Base-by-base conservation (phyloP, 208 protist genomes). In the Spongospora subterranea region DNA sequence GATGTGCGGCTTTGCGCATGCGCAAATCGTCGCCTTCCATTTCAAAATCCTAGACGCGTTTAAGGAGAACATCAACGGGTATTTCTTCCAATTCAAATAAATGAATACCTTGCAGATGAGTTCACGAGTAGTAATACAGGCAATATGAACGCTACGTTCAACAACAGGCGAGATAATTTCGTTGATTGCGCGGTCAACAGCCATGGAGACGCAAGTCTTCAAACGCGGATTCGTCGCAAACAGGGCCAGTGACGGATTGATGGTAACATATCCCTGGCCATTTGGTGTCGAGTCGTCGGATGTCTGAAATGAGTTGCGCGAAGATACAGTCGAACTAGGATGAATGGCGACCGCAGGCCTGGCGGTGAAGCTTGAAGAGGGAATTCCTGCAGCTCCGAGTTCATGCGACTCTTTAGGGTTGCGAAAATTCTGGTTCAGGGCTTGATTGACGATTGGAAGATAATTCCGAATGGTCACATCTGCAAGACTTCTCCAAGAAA, bases 41-140 rank as follows among this genome's bases (percentile, higher is more conserved):
- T 0, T 97, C 95, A 94, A 99, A 99, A 93, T 99, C 98, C 43
- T 93, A 82, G 29, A 93, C 50, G 88, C 53, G 97, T 96, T 92
- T 98, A 96, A 32, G 94, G 89, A 92, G 99, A 97, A 41, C 95
- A 24, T 60, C 6, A 60, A 24, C 13, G 6, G 6, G n/a, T n/a
- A n/a, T n/a, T n/a, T n/a, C n/a, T n/a, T n/a, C n/a, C n/a, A n/a
- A n/a, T 24, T 6, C 13, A 60, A 60, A 60, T 24, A 93, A 0
- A 96, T 95, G 94, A 98, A 99, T 93, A 99, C 98, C 94, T 99
- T 99, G 64, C 95, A 54, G 1, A 98, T 93, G 32, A 99, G 93
- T 71, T 97, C 95, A 82, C 94, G 94, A 11, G 98, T 96, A 41
- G 98, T 98, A 41, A 97, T 95, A 45, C 95, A 96, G 20, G 96